Evolutionary conservation across 495 filamentous ascomycete species (phyloP), one percentile per base, ranked within the genome.

Genomic region (Aspergillus carlsbadensis): DNA sequence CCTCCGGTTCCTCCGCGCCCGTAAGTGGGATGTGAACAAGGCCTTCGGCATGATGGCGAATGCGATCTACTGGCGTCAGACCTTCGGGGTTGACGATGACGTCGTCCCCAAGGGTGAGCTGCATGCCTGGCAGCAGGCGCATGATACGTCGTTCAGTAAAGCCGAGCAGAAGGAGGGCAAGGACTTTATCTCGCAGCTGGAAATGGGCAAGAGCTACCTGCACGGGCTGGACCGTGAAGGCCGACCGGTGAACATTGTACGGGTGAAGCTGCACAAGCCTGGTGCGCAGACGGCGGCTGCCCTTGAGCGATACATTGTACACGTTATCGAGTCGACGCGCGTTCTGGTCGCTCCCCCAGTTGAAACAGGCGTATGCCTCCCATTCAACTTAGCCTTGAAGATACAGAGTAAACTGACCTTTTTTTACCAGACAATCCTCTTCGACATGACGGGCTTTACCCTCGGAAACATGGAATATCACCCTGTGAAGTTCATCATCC

Each of bases 401-500:
- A n/a, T n/a, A n/a, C n/a, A n/a, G n/a, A n/a, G n/a, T n/a, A n/a
- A n/a, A n/a, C n/a, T n/a, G n/a, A n/a, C n/a, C n/a, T n/a, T n/a
- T n/a, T n/a, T n/a, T n/a, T n/a, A n/a, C n/a, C n/a, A 89, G 84
- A 87, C 85, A 26, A 87, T 98, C 41, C 72, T 98, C 26, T 98
- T 98, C 67, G 93, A 98, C 70, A 93, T 98, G 89, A 94, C 88
- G 6, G 82, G 84, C 52, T 98, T 98, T 70, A 86, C 86, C 39
- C 74, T 98, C 73, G 85, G 92, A 0, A 98, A 98, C 69, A 96
- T 98, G 94, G 89, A 98, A 65, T 98, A 98, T 67, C 82, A 89
- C 0, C 94, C 94, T 0, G 91, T 98, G 21, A 98, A 93, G 64
- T 98, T 96, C 78, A 95, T 98, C 83, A 96, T 98, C 77, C 95